phyloP scores from a whole-genome alignment of 2,329 filamentous ascomycete genomes.

The Botrytis aclada region DNA sequence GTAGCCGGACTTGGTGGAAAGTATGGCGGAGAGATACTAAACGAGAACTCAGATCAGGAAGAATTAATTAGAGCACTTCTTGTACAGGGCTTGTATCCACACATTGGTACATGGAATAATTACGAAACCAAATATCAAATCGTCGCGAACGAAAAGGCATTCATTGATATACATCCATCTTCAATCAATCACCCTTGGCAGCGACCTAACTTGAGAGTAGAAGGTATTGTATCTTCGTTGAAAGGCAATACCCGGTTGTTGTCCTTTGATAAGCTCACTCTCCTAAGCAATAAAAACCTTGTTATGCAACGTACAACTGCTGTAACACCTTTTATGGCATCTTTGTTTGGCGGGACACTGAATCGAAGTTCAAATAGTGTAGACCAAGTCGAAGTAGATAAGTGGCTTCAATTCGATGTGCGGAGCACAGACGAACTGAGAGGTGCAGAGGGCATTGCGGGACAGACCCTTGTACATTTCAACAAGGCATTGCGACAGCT shows the following conservation, averaged over 20 bases:
- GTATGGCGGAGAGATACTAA: constrained; percentile 40
- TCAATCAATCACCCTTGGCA: constrained; percentile 15
- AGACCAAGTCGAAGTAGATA: constrained; percentile 1
- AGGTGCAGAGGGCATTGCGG: background rate
- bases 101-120: constrained; percentile 39
- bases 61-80: constrained; percentile 47
- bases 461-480: constrained; percentile 8
- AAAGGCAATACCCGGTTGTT: background rate
- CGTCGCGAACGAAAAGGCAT: background rate
- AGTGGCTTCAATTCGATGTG: constrained; percentile 15
- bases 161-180: background rate
- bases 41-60: constrained; percentile 44
- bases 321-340: constrained; percentile 17
- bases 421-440: background rate
- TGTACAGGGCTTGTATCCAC: constrained; percentile 45
- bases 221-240: background rate
- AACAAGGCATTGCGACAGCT: background rate
- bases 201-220: background rate
- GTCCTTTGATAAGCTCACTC: background rate
- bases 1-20: constrained; percentile 13
- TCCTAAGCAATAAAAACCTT: background rate
- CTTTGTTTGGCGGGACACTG: constrained; percentile 15
- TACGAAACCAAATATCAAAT: background rate
- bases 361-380: background rate
- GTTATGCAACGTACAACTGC: constrained; percentile 16